phyloP scores from a whole-genome alignment of 2,329 filamentous ascomycete genomes.

The Decorospora gaudefroyi region DNA sequence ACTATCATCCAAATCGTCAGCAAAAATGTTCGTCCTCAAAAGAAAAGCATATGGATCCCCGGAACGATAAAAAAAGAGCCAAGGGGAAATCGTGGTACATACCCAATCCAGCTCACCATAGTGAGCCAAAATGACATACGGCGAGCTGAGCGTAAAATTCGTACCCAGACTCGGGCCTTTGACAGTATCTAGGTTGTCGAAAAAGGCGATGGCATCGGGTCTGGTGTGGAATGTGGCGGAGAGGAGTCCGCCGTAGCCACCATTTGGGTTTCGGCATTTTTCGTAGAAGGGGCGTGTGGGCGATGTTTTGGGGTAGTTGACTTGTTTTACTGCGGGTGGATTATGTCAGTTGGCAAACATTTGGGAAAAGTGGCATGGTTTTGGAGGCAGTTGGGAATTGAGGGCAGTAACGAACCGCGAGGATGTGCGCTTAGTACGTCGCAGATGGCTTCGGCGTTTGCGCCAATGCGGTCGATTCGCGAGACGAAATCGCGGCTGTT shows the following conservation, averaged over 20 bases:
- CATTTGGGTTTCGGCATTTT: constrained; percentile 69
- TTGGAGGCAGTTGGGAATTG: too few species aligned
- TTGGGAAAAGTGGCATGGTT: too few species aligned
- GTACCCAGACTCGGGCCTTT: constrained; percentile 96
- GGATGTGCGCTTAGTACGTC: constrained; percentile 66
- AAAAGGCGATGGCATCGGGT: constrained; percentile 77
- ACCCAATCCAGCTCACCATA: constrained; percentile 91
- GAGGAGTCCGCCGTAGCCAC: constrained; percentile 87
- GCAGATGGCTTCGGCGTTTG: constrained; percentile 82
- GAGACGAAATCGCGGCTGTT: constrained; percentile 91
- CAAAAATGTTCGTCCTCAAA: neutral
- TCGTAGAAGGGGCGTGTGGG: constrained; percentile 76
- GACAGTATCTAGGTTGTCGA: constrained; percentile 80
- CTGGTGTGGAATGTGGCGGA: constrained; percentile 77
- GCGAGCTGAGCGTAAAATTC: constrained; percentile 91
- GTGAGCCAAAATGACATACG: constrained; percentile 90
- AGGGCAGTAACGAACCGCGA: constrained; percentile 46
- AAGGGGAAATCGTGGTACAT: constrained; percentile 11
- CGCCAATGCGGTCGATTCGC: constrained; percentile 81
- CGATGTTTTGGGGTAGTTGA: constrained; percentile 87
- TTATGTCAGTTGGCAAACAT: too few species aligned
- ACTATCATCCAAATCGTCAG: too few species aligned
- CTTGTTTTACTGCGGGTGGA: constrained; percentile 66
- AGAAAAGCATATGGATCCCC: neutral
- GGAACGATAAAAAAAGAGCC: neutral